These are phyloP conservation scores for Fonsecaea multimorphosa DNA, from an alignment of 2,329 filamentous ascomycete genomes.

Conservation along the genomic window DNA sequence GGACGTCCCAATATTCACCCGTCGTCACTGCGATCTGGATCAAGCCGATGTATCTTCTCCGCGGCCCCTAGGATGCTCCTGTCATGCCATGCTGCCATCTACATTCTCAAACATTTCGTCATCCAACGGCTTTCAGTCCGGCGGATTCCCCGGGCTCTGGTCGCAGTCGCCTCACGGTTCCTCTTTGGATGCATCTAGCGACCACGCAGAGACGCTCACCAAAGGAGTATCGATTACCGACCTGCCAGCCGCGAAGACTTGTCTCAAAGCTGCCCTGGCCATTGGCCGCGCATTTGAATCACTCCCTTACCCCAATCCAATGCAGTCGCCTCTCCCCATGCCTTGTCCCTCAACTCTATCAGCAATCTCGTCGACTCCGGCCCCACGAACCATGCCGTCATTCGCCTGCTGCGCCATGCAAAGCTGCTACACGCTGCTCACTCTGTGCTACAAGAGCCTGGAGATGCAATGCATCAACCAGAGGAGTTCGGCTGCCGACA, in stretches of 20 bases:
- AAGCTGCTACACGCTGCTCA: constrained; percentile 22
- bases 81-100: constrained; percentile 4
- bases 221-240: constrained; percentile 10
- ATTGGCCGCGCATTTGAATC: constrained; percentile 22
- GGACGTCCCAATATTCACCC: constrained; percentile 19
- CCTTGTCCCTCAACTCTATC: constrained; percentile 12
- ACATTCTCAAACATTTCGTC: constrained; percentile 14
- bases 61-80: constrained; percentile 8
- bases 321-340: constrained; percentile 3
- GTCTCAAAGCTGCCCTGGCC: constrained; percentile 18
- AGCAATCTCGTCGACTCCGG: not conserved
- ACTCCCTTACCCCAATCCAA: constrained; percentile 23
- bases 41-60: not conserved
- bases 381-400: constrained; percentile 20
- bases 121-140: not conserved
- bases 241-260: constrained; percentile 14
- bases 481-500: constrained; percentile 9
- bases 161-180: not conserved
- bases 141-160: not conserved
- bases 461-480: constrained; percentile 16
- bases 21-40: constrained; percentile 23
- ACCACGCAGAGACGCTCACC: not conserved
- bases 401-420: constrained; percentile 29
- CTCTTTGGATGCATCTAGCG: not conserved
- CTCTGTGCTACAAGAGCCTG: constrained; percentile 19